Conservation (phyloP, 1,284 basidiomycete genomes). For the Cryptococcus maquisensis region DNA sequence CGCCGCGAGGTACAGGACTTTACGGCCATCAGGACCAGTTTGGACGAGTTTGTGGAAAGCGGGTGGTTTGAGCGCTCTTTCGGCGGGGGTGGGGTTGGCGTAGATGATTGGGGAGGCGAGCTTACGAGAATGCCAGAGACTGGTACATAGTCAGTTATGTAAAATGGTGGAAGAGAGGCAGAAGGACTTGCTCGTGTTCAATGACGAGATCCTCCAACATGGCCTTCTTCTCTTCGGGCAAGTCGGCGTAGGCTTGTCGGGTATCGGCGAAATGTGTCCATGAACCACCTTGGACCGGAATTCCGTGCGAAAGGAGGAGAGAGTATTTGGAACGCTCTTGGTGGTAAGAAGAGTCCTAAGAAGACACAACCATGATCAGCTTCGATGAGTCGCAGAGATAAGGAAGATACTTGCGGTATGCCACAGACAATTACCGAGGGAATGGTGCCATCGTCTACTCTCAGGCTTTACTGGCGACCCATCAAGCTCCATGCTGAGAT, state of each 20-base stretch:
- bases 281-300: not conserved
- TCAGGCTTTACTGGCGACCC: slow-evolving; percentile 6
- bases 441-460: slow-evolving; percentile 12
- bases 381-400: no score
- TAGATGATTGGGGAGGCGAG: slow-evolving; percentile 2
- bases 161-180: not conserved
- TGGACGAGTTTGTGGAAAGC: slow-evolving; percentile 4
- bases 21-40: not conserved
- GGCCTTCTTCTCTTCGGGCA: slow-evolving; percentile 4
- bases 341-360: slow-evolving; percentile 29
- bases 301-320: slow-evolving; percentile 4
- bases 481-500: slow-evolving; percentile 6
- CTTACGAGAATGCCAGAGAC: not conserved
- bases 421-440: slow-evolving; percentile 23
- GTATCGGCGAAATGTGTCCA: slow-evolving; percentile 7
- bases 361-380: not conserved
- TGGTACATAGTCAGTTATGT: not conserved
- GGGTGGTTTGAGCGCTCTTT: slow-evolving; percentile 1
- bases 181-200: slow-evolving; percentile 2
- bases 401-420: slow-evolving; percentile 15
- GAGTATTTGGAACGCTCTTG: slow-evolving; percentile 32
- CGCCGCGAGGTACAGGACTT: slow-evolving; percentile 1
- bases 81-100: not conserved
- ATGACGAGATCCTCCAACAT: slow-evolving; percentile 5
- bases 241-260: slow-evolving; percentile 3